phyloP scores from a whole-genome alignment of 805 yeast species.

The Wickerhamiella nectarea region DNA sequence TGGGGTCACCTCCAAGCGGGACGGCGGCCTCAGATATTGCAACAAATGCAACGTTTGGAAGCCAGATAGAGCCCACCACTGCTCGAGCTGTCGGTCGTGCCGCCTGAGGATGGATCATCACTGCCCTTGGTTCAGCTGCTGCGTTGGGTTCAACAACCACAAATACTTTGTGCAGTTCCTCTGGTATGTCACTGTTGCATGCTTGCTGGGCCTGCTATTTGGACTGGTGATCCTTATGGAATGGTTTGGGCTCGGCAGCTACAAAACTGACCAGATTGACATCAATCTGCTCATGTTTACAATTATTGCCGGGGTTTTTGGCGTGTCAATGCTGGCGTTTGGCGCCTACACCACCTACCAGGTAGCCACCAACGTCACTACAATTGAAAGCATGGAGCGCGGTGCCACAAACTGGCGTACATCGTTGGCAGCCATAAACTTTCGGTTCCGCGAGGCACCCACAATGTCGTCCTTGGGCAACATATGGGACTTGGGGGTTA shows the following conservation, averaged over 20 bases:
- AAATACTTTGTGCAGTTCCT: constrained; percentile 68
- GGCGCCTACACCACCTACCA: constrained; percentile 38
- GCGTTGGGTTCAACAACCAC: constrained; percentile 74
- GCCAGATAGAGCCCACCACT: constrained; percentile 34
- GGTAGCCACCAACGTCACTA: constrained; percentile 53
- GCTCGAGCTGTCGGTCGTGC: constrained; percentile 29
- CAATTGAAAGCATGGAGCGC: constrained; percentile 50
- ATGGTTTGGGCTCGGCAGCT: constrained; percentile 15
- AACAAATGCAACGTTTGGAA: constrained; percentile 31
- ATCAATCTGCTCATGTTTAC: constrained; percentile 48
- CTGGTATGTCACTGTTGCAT: constrained; percentile 33
- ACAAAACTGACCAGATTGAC: constrained; percentile 33
- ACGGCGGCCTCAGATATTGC: constrained; percentile 31
- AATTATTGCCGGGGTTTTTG: constrained; percentile 39
- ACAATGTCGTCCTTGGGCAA: constrained; percentile 40
- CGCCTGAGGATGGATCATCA: constrained; percentile 44
- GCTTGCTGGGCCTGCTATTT: constrained; percentile 30
- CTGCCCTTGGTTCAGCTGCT: constrained; percentile 87
- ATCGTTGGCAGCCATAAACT: constrained; percentile 23
- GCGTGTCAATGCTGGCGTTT: constrained; percentile 43
- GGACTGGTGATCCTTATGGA: constrained; percentile 22
- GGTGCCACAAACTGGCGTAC: constrained; percentile 25
- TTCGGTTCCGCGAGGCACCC: constrained; percentile 32
- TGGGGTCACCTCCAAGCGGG: constrained; percentile 28
- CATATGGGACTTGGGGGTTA: constrained; percentile 59